Percentiles rank a stretch among this genome's conserved stretches.
Conservation (phyloP, 106 monocot genomes). For the Iris macrosiphon region DNA sequence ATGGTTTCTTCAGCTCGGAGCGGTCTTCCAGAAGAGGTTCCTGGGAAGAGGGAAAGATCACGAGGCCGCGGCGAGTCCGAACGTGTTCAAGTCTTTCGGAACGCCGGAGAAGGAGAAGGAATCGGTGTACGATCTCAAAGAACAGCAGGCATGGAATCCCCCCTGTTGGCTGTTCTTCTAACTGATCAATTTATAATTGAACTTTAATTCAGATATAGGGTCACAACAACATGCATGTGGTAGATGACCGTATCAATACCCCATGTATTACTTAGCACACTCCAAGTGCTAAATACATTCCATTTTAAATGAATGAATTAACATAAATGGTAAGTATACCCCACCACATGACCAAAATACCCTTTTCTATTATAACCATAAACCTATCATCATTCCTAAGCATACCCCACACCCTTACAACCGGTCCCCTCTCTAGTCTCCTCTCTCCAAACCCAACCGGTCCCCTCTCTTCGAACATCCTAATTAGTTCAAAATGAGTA, state of each 20-base stretch:
- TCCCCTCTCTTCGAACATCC: too few relatives aligned
- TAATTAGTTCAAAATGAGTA: too few relatives aligned
- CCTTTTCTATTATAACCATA: too few relatives aligned
- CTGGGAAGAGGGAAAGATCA: constrained; percentile 24
- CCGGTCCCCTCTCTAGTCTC: too few relatives aligned
- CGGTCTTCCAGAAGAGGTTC: constrained; percentile 27
- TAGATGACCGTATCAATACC: background rate
- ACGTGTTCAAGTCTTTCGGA: constrained; percentile 41
- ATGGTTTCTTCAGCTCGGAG: constrained; percentile 19
- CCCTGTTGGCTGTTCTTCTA: background rate
- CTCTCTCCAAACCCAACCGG: too few relatives aligned
- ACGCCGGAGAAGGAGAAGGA: constrained; percentile 52
- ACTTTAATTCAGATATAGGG: background rate
- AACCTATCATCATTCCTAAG: too few relatives aligned
- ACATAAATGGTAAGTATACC: too few relatives aligned
- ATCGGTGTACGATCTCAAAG: constrained; percentile 41
- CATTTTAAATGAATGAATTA: too few relatives aligned
- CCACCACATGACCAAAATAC: too few relatives aligned
- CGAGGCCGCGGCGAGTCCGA: constrained; percentile 8
- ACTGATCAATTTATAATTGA: background rate
- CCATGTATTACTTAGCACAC: background rate
- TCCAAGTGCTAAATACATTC: background rate
- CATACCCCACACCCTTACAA: too few relatives aligned
- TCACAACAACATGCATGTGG: background rate
- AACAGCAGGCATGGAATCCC: constrained; percentile 29